Evolutionary conservation across 139 green algal species (phyloP), one percentile per base, ranked within the genome.

Genomic region (Closterium sp.): DNA sequence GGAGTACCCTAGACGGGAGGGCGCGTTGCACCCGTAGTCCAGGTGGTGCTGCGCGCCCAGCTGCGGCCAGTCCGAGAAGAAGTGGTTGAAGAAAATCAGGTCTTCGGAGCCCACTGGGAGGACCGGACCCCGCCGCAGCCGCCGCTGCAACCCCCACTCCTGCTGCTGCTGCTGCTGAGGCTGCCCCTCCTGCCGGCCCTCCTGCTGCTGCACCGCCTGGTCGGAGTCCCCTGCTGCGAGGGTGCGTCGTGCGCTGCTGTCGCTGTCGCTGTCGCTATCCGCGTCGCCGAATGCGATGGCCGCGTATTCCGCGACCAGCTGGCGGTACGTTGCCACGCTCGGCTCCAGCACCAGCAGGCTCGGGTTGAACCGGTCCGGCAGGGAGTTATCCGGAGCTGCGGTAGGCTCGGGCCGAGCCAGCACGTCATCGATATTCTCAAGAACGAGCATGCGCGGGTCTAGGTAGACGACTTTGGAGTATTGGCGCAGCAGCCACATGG

Each of bases 391-490:
- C 19, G 91, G 91, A 22, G 91, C 91, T 50, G 91, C 91, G 22
- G 50, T 92, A 22, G 88, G 86, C 91, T 93, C 38, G 9, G 38
- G 45, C 28, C 91, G 91, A n/a, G 42, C 38, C 30, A 93, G 93
- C 10, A 93, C 31, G 34, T 93, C 88, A n/a, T 93, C 91, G 22
- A 93, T 93, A 11, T 93, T 93, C 42, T 93, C 91, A 21, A 93
- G 32, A 30, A 92, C 88, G 30, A 93, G 38, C 87, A 91, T 93
- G 38, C 19, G 32, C 22, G 45, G 32, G 42, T 93, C 91, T 19
- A 93, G 31, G 88, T 92, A 93, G 22, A 93, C 86, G 1, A 93
- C 85, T 13, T 86, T 93, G n/a, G 38, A 19, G 91, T 93, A 93
- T 42, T 93, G 87, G 21, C 24, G 88, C 91, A 93, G 21, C 24